Conservation (phyloP, 192 early-diverging fungal genomes). For the Paraglomus brasilianum region DNA sequence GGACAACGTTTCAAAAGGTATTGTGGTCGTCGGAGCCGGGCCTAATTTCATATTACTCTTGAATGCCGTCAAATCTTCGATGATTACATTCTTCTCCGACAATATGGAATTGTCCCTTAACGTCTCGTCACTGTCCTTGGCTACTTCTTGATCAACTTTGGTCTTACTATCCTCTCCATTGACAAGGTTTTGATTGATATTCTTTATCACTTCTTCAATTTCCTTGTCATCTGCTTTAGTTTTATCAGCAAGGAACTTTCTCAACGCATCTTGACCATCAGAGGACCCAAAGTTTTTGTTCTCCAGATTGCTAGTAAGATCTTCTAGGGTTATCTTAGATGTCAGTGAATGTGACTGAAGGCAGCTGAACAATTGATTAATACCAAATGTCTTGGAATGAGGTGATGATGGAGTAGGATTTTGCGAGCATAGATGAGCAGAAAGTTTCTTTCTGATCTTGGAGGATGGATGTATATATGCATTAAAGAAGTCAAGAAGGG, state of each 20-base stretch:
- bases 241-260: conserved; percentile 36
- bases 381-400: conserved; percentile 33
- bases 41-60: conserved; percentile 49
- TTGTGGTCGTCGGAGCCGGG: conserved; percentile 33
- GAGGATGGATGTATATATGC: conserved; percentile 56
- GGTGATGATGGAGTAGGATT: conserved; percentile 21
- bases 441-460: conserved; percentile 56
- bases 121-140: neutral
- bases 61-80: conserved; percentile 50
- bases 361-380: conserved; percentile 42
- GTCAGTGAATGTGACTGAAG: conserved; percentile 33
- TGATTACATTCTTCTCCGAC: conserved; percentile 37
- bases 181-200: neutral
- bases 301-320: conserved; percentile 37
- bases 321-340: conserved; percentile 30
- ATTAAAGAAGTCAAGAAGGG: conserved; percentile 61
- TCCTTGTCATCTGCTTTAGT: conserved; percentile 36
- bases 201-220: conserved; percentile 25
- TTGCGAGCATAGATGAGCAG: conserved; percentile 65
- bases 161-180: neutral
- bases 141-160: neutral
- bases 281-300: conserved; percentile 28
- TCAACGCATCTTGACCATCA: conserved; percentile 27
- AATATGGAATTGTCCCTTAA: conserved; percentile 36
- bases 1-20: no score